Evolutionary conservation across 208 protist genomes (phyloP).

Genomic region (Leishmania lainsoni): DNA sequence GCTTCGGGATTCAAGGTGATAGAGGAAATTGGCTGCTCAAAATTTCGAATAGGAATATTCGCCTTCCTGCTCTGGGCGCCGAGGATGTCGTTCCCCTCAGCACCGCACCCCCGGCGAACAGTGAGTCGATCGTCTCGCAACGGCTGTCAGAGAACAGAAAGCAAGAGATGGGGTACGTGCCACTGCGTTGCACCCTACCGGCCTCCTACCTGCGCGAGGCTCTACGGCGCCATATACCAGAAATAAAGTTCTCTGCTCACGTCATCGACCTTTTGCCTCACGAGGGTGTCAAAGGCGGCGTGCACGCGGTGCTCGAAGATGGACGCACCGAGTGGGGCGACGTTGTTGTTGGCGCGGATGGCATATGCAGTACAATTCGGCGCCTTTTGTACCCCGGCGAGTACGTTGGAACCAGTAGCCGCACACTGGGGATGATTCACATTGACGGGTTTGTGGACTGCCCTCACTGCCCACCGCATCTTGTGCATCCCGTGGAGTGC

Average conservation of each 20-base stretch:
- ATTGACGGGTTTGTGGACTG: constrained; percentile 73
- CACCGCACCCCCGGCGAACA: constrained; percentile 81
- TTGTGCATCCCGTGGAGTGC: constrained; percentile 59
- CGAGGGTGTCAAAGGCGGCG: constrained; percentile 84
- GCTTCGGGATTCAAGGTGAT: constrained; percentile 75
- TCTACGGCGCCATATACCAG: constrained; percentile 64
- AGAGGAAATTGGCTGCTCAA: constrained; percentile 61
- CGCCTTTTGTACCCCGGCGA: constrained; percentile 80
- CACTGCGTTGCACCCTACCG: constrained; percentile 72
- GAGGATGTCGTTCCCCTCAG: constrained; percentile 80
- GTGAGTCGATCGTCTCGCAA: constrained; percentile 82
- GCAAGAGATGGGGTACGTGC: constrained; percentile 76
- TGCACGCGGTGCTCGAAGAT: constrained; percentile 76
- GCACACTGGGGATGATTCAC: constrained; percentile 76
- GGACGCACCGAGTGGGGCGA: constrained; percentile 87
- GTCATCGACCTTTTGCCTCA: constrained; percentile 84
- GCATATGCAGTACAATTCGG: constrained; percentile 83
- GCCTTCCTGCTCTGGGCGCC: constrained; percentile 43
- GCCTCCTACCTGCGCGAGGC: constrained; percentile 53
- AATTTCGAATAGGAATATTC: constrained; percentile 63
- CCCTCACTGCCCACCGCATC: constrained; percentile 38
- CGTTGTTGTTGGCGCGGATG: constrained; percentile 88
- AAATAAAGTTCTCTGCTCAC: constrained; percentile 71
- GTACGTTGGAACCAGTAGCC: constrained; percentile 64
- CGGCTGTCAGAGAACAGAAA: constrained; percentile 59